These are phyloP conservation scores for Ceratobasidium sp. DNA, from an alignment of 1,284 basidiomycete species.

Conservation along the genomic window DNA sequence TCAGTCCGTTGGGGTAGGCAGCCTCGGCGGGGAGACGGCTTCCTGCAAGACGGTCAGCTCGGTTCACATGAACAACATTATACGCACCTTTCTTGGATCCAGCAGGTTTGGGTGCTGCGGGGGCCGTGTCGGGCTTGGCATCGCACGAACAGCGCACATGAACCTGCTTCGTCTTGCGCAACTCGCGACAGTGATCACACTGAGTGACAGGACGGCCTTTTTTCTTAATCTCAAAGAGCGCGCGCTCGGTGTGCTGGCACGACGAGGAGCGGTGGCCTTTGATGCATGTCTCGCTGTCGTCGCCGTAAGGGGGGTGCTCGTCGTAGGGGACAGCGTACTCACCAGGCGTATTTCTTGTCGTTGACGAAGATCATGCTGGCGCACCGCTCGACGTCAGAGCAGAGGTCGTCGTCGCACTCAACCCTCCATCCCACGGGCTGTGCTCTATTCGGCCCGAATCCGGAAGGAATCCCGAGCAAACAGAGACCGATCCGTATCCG, in stretches of 20 bases:
- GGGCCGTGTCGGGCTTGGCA: conserved; percentile 57
- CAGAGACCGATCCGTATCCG: conserved; percentile 9
- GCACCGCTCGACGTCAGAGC: conserved; percentile 5
- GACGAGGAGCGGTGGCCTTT: conserved; percentile 85
- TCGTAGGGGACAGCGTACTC: conserved; percentile 52
- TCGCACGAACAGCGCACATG: conserved; percentile 76
- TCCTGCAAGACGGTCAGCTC: conserved; percentile 46
- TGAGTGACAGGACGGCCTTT: conserved; percentile 85
- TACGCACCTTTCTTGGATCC: conserved; percentile 71
- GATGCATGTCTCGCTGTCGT: conserved; percentile 81
- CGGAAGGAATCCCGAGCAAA: conserved; percentile 23
- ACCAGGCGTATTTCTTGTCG: conserved; percentile 87
- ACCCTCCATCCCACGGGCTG: conserved; percentile 36
- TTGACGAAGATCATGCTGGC: conserved; percentile 73
- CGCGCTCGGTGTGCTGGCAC: conserved; percentile 81
- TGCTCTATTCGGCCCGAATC: conserved; percentile 31
- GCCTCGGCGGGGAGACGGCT: conserved; percentile 66
- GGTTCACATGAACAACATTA: conserved; percentile 44
- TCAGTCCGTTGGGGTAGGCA: conserved; percentile 77
- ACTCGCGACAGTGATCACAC: conserved; percentile 81
- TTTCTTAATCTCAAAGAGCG: conserved; percentile 85
- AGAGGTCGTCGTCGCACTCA: conserved; percentile 30
- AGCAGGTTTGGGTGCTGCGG: conserved; percentile 55
- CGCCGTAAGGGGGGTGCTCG: neutral
- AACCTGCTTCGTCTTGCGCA: conserved; percentile 80